A percentile compares a stretch with the other conserved stretches of the same genome.
phyloP scores from a whole-genome alignment of 1,284 basidiomycete genomes.

The Trametes pubescens region DNA sequence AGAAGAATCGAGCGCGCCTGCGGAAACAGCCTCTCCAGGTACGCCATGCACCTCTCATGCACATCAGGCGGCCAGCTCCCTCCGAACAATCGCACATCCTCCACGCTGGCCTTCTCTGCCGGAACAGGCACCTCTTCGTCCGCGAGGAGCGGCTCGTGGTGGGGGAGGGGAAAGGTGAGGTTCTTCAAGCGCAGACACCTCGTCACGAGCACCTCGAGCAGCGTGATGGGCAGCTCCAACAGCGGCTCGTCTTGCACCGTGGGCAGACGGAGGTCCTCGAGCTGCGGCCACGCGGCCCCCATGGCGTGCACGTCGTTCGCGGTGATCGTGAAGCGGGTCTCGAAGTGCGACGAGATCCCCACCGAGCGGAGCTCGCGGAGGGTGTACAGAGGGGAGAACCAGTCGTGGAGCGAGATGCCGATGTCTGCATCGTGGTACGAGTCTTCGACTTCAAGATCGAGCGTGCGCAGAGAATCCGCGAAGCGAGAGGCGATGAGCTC shows the following conservation, averaged over 20 bases:
- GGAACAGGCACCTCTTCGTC: background rate
- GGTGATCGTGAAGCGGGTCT: too few species aligned
- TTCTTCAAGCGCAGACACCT: conserved; percentile 2
- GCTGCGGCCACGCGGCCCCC: too few species aligned
- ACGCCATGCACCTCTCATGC: background rate
- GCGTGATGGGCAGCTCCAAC: conserved; percentile 6
- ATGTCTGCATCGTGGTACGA: too few species aligned
- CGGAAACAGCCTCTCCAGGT: background rate
- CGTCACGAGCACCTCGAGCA: background rate
- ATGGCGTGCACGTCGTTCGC: too few species aligned
- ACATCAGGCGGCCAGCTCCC: background rate
- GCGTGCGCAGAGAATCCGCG: background rate
- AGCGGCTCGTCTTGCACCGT: too few species aligned
- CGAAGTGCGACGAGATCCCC: too few species aligned
- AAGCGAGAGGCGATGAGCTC: conserved; percentile 4
- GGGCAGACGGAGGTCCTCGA: too few species aligned
- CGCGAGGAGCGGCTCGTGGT: background rate
- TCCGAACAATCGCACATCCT: background rate
- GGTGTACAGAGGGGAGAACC: too few species aligned
- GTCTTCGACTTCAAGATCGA: background rate
- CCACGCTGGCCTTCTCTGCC: background rate
- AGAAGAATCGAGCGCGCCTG: too few species aligned
- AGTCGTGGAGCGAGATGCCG: too few species aligned
- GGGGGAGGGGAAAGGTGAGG: background rate
- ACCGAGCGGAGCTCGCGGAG: too few species aligned